These are phyloP conservation scores for Stachybotrys chlorohalonatus DNA, from an alignment of 2,329 filamentous ascomycete genomes.

Conservation along the genomic window DNA sequence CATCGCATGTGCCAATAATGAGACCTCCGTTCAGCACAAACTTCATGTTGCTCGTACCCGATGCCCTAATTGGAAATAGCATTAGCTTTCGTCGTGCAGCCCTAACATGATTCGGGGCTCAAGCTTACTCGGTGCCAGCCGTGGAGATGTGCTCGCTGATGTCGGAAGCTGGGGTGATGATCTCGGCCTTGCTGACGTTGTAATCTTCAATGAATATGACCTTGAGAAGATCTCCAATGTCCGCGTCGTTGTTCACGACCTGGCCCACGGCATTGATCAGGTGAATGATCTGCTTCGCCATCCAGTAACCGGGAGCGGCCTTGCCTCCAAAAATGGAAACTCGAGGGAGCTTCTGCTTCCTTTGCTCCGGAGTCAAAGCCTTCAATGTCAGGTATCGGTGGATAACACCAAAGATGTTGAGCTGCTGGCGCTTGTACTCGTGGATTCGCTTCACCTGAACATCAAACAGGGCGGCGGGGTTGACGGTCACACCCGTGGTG, in stretches of 20 bases:
- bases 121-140: conserved; percentile 73
- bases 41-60: conserved; percentile 98
- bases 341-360: conserved; percentile 76
- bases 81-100: conserved; percentile 4
- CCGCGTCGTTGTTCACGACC: conserved; percentile 85
- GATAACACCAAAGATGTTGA: conserved; percentile 98
- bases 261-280: conserved; percentile 85
- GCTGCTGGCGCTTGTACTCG: conserved; percentile 97
- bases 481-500: conserved; percentile 70
- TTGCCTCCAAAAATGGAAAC: conserved; percentile 98
- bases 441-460: conserved; percentile 99
- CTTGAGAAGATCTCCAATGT: conserved; percentile 90
- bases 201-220: conserved; percentile 97
- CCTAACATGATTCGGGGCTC: background rate
- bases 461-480: conserved; percentile 84
- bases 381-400: conserved; percentile 89
- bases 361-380: conserved; percentile 70
- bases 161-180: conserved; percentile 89
- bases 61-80: conserved; percentile 34
- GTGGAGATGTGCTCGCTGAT: conserved; percentile 98
- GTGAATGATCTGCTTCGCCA: conserved; percentile 98
- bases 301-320: conserved; percentile 97
- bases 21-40: conserved; percentile 96
- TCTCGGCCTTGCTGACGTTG: conserved; percentile 98
- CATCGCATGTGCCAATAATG: conserved; percentile 96